Evolutionary conservation across 371 early-diverging fungal species (phyloP).

Genomic region (Mucor lusitanicus): DNA sequence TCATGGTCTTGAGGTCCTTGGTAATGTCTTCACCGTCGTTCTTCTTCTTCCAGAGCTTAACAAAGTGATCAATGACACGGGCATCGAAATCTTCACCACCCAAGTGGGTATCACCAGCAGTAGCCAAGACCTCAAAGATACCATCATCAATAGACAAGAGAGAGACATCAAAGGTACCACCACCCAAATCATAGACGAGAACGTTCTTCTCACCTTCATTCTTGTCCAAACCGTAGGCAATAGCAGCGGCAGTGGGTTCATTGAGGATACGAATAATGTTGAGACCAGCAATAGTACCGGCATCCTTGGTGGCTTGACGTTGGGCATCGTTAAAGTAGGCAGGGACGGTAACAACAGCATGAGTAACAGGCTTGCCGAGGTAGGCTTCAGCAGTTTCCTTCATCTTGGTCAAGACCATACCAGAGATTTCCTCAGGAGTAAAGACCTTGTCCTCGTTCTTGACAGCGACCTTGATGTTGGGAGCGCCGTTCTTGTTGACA

Average conservation of each 20-base stretch:
- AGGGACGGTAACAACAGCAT: conserved; percentile 85
- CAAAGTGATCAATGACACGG: conserved; percentile 81
- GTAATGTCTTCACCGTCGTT: conserved; percentile 68
- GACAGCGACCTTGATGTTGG: conserved; percentile 80
- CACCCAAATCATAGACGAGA: conserved; percentile 98
- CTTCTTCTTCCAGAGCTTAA: conserved; percentile 76
- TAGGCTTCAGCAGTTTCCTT: conserved; percentile 82
- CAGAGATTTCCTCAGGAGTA: conserved; percentile 96
- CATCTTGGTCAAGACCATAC: conserved; percentile 97
- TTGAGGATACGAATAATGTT: conserved; percentile 96
- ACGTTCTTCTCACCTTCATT: conserved; percentile 75
- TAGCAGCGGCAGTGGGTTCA: conserved; percentile 98
- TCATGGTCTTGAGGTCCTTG: conserved; percentile 78
- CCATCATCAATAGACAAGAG: conserved; percentile 86
- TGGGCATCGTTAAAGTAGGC: conserved; percentile 90
- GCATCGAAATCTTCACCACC: conserved; percentile 97
- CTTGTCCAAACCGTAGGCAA: conserved; percentile 95
- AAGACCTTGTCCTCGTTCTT: conserved; percentile 90
- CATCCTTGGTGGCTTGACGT: conserved; percentile 98
- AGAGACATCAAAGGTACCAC: conserved; percentile 97
- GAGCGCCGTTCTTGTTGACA: conserved; percentile 79
- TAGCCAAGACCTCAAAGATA: conserved; percentile 85
- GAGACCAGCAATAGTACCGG: conserved; percentile 94
- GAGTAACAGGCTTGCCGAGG: conserved; percentile 78
- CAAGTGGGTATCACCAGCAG: conserved; percentile 91